Base-by-base conservation (phyloP, 768 basidiomycete species). In the Hygrophorus pudorinus region DNA sequence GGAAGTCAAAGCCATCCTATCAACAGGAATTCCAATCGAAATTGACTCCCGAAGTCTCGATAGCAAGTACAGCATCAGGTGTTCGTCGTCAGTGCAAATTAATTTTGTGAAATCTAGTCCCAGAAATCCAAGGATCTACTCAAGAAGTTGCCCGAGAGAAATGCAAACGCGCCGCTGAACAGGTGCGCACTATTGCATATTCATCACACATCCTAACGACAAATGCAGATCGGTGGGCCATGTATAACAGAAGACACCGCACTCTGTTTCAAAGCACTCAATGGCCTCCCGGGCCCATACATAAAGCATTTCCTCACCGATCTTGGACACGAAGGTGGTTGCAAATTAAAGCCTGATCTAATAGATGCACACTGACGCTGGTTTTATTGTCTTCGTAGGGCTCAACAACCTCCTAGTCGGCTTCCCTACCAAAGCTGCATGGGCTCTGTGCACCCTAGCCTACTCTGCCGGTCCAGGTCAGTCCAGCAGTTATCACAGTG, bases 391-490 rank as follows among this genome's bases (percentile, higher is more conserved):
- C 28, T 17, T 41, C 24, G 4, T 14, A 48, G 47, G 94, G 67
- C 69, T 99, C 16, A 93, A 96, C 59, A 81, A 70, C 38, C 66
- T 99, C 56, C 75, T 98, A 12, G 73, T 64, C 7, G 78, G 77
- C 9, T 97, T 97, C 57, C 65, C 72, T 0, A 84, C 78, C 1
- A 85, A 75, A 46, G 76, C 72, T 10, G 96, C 96, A 0, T 85
- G 83, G 55, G 93, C 94, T 0, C 68, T 97, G 5, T 98, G 94
- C 64, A 98, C 96, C 1, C 98, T 98, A 53, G 94, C 93, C 5
- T 98, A 96, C 59, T 85, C 84, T 31, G 68, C 81, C 0, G 90
- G 91, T 0, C 90, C 92, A 18, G 80, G 77, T 58, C 54, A 20
- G 47, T 18, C 28, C 41, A 20, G 20, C 34, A 35, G n/a, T 46